Evolutionary conservation across 345 rosid species (phyloP), one percentile per base, ranked within the genome.

Genomic region (Nephelium lappaceum): DNA sequence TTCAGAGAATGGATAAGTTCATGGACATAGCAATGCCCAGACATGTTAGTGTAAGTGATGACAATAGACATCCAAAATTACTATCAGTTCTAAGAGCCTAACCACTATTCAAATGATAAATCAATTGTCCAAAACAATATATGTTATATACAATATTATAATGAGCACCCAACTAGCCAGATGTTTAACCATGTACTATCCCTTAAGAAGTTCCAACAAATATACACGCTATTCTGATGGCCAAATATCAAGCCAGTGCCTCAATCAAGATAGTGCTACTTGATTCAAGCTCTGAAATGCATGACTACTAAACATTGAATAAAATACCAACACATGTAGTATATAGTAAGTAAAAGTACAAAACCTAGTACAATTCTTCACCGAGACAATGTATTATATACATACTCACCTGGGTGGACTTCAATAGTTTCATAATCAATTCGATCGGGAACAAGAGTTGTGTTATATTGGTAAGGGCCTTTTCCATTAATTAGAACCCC

Each of bases 401-500:
- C 1, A 45, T 70, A 90, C 74, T 88, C 81, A 96, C 99, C 99
- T 79, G 99, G 98, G 19, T 93, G 89, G n/a, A 97, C 99, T 21
- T 84, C 76, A 74, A 97, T 87, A 5, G 92, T 94, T 85, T 88
- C 98, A 57, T 80, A 84, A 62, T 92, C 97, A 70, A 94, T 93
- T 64, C 86, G 86, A 67, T 89, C 96, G 0, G 95, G 87, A 71
- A 94, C 98, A 78, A 94, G 91, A n/a, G 98, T 97, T 1, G 74
- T 64, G 81, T 94, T 97, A 84, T 97, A 97, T 64, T 80, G 91
- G 60, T 92, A 97, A 80, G 99, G 99, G 63, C 99, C 99, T 86
- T 94, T 97, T 25, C 99, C 99, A 66, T 97, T 97, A 53, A 97
- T 93, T 51, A 97, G 93, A 86, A 97, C 99, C 0, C 99, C 99